These are phyloP conservation scores for Triticum aestivum DNA, from an alignment of 176 grass and related monocot species.

Conservation along the genomic window IWGSC_CS_RefSeq_v2.1 NC_057796.1:330749705-330750204, in stretches of 20 bases:
- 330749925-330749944: background rate
- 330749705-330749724: no score
- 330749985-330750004: background rate
- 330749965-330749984: conserved; percentile 8
- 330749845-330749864: no score
- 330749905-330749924: background rate
- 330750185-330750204: conserved; percentile 65
- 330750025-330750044: background rate
- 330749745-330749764: no score
- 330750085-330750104: background rate
- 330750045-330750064: background rate
- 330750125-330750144: conserved; percentile 20
- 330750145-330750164: conserved; percentile 52
- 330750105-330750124: background rate
- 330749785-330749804: no score
- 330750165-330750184: conserved; percentile 61
- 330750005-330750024: background rate
- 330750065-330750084: background rate
- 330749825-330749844: no score
- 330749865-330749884: background rate
- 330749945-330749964: conserved; percentile 23
- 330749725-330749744: no score
- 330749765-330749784: no score
- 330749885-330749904: background rate
- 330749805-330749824: no score